A percentile compares a stretch with the other conserved stretches of the same genome.
phyloP scores from a whole-genome alignment of 768 basidiomycete genomes.

The Tricholomella constricta region DNA sequence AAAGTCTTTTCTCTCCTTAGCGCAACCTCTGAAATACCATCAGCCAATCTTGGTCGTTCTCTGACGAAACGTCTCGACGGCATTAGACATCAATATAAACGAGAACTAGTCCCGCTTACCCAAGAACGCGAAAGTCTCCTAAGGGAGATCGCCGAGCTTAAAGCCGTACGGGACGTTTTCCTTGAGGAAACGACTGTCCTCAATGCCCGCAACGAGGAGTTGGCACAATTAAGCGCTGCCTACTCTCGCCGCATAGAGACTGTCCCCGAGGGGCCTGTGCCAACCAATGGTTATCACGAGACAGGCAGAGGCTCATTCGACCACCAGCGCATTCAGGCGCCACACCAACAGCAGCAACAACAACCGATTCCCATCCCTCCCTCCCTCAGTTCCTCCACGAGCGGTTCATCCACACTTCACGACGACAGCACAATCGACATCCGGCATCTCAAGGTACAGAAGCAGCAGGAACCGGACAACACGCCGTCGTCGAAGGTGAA shows the following conservation, averaged over 20 bases:
- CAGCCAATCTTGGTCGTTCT: slow-evolving; percentile 60
- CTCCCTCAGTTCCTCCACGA: slow-evolving; percentile 46
- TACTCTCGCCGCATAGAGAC: slow-evolving; percentile 79
- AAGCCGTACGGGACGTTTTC: slow-evolving; percentile 81
- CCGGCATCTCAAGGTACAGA: slow-evolving; percentile 39
- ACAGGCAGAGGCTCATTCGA: slow-evolving; percentile 28
- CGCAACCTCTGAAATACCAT: slow-evolving; percentile 36
- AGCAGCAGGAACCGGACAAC: slow-evolving; percentile 46
- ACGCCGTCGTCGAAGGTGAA: slow-evolving; percentile 55
- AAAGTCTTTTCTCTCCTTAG: slow-evolving; percentile 24
- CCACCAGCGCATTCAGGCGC: slow-evolving; percentile 24
- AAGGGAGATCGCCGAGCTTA: slow-evolving; percentile 85
- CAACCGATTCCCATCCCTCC: slow-evolving; percentile 29
- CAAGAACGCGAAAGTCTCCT: slow-evolving; percentile 77
- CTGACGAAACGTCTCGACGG: slow-evolving; percentile 84
- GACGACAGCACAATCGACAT: slow-evolving; percentile 48
- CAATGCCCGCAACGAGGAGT: slow-evolving; percentile 89
- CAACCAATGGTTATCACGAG: slow-evolving; percentile 28
- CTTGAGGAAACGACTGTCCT: slow-evolving; percentile 91
- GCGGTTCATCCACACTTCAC: slow-evolving; percentile 46
- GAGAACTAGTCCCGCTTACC: slow-evolving; percentile 82
- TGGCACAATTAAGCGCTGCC: slow-evolving; percentile 84
- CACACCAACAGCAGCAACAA: slow-evolving; percentile 28
- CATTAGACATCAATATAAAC: slow-evolving; percentile 85
- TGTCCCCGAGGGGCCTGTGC: slow-evolving; percentile 36